Evolutionary conservation across 257 asterid species (phyloP).

Genomic region (Ehretia macrophylla): DNA sequence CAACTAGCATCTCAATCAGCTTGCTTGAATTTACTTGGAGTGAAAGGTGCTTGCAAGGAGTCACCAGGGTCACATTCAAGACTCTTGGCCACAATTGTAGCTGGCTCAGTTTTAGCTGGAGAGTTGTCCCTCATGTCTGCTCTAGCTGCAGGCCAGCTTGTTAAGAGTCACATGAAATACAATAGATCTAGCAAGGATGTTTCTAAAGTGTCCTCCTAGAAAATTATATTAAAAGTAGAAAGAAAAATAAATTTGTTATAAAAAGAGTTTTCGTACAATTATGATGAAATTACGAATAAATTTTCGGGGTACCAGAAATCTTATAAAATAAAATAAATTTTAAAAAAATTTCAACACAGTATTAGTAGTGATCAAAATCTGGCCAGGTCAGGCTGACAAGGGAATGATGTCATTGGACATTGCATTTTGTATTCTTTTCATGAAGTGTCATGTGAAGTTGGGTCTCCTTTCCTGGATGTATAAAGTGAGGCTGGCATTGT

Average conservation of each 20-base stretch:
- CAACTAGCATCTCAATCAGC: slow-evolving; percentile 53
- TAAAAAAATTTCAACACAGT: no score
- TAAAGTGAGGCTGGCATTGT: no score
- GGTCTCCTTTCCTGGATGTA: no score
- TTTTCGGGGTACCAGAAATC: no score
- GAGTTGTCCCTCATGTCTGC: slow-evolving; percentile 52
- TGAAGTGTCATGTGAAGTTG: no score
- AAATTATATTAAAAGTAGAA: neutral
- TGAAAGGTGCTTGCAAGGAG: slow-evolving; percentile 44
- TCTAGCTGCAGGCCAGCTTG: slow-evolving; percentile 51
- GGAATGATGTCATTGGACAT: no score
- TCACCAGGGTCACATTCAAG: slow-evolving; percentile 42
- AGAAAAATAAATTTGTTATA: neutral
- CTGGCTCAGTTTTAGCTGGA: slow-evolving; percentile 52
- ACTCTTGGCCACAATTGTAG: slow-evolving; percentile 45
- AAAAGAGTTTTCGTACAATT: no score
- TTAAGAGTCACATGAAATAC: slow-evolving; percentile 47
- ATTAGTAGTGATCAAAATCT: no score
- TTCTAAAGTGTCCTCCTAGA: slow-evolving; percentile 18
- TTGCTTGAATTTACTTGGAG: slow-evolving; percentile 48
- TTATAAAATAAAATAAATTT: no score
- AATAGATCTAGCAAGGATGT: slow-evolving; percentile 45
- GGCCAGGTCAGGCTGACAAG: no score
- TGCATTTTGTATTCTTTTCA: no score
- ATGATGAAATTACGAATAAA: no score